Evolutionary conservation across 2,329 filamentous ascomycete genomes (phyloP), one percentile per base, ranked within the genome.

Genomic region (Grosmannia huntii): DNA sequence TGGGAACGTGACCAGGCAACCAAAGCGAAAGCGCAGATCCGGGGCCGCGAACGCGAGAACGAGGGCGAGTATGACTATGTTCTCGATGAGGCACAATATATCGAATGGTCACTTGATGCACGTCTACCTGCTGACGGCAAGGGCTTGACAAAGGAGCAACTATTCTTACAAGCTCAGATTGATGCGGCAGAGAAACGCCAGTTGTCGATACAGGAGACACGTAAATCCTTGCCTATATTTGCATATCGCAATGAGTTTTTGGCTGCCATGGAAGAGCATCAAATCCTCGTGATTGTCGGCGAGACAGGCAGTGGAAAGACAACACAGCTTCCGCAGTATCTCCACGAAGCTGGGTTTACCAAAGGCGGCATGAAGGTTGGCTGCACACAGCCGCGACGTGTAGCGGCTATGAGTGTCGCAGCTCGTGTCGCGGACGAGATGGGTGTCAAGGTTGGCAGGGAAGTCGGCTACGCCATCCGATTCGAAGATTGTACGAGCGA

Each of bases 321-420:
- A 0, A 99, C 94, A 0, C 94, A 99, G 68, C 75, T 97, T 19
- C 90, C 92, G 0, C 94, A 97, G 67, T 99, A 95, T 68, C 79
- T 97, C 0, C 86, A 95, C 65, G 92, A 97, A 70, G 89, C 89
- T 0, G 91, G 91, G 1, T 95, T 88, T 65, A 95, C 90, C 2
- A 90, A 92, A 67, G 79, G 82, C 25, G 90, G 87, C 6, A 77
- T 87, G 71, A 96, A 92, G 69, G 82, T 99, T 12, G 92, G 89
- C 5, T 96, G 91, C 66, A 99, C 94, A 0, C 94, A 99, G 64
- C 94, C 94, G 5, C 85, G 94, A 65, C 84, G 94, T 76, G 94
- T 99, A 12, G 94, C 94, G 4, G 94, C 94, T 33, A 97, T 97
- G 92, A 94, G 87, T 67, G 92, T 97, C 23, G 92, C 94, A n/a